Conservation (phyloP, 2,329 filamentous ascomycete genomes). For the Zymoseptoria brevis region DNA sequence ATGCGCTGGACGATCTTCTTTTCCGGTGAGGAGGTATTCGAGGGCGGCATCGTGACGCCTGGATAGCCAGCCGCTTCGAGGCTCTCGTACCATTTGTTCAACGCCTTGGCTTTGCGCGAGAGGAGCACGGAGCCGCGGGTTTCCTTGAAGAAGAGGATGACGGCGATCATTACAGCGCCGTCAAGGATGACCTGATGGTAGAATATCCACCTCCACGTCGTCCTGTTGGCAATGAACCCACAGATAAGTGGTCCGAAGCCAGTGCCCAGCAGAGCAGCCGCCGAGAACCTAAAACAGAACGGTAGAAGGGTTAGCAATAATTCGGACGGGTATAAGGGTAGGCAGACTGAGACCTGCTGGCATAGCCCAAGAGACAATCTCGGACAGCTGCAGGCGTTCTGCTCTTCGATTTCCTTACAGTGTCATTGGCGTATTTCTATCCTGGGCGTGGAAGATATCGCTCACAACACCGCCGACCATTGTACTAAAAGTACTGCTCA, state of each 20-base stretch:
- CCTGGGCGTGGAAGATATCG: slow-evolving; percentile 71
- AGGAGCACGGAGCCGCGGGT: slow-evolving; percentile 75
- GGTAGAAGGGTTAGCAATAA: no score
- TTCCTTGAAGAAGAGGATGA: slow-evolving; percentile 68
- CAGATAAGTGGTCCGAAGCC: slow-evolving; percentile 68
- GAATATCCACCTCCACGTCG: slow-evolving; percentile 79
- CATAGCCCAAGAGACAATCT: no score
- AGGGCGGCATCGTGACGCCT: slow-evolving; percentile 42
- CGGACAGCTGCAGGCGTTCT: no score
- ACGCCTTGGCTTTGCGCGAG: slow-evolving; percentile 59
- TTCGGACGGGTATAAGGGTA: no score
- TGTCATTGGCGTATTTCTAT: slow-evolving; percentile 83
- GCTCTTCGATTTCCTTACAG: slow-evolving; percentile 30
- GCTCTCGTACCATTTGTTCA: slow-evolving; percentile 74
- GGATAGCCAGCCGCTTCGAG: slow-evolving; percentile 58
- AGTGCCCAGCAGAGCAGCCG: slow-evolving; percentile 67
- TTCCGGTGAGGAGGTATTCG: slow-evolving; percentile 23
- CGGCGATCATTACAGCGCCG: slow-evolving; percentile 53
- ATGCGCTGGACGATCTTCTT: slow-evolving; percentile 32
- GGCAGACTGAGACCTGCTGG: no score
- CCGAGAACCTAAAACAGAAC: slow-evolving; percentile 51
- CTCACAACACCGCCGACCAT: slow-evolving; percentile 90
- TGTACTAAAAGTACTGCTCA: slow-evolving; percentile 70
- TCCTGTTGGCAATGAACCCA: slow-evolving; percentile 59
- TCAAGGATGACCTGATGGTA: slow-evolving; percentile 73